Evolutionary conservation across 1,284 basidiomycete species (phyloP).

Genomic region (Abortiporus biennis): DNA sequence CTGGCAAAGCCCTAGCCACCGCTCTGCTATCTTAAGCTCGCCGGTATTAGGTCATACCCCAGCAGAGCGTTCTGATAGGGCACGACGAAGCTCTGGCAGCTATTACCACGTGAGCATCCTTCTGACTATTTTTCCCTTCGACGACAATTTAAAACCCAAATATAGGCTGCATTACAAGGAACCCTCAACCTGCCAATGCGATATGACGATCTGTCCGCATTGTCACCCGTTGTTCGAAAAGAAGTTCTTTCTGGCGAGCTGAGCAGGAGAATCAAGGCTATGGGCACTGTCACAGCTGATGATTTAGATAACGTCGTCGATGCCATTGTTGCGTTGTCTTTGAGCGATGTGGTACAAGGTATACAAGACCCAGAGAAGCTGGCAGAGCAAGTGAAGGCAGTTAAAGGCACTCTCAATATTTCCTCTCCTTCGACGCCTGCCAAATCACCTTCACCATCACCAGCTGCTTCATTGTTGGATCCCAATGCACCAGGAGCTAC

Average conservation of each 20-base stretch:
- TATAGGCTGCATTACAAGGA: slow-evolving; percentile 69
- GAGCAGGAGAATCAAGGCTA: slow-evolving; percentile 60
- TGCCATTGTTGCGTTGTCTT: slow-evolving; percentile 56
- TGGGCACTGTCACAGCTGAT: slow-evolving; percentile 41
- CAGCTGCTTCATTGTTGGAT: slow-evolving; percentile 52
- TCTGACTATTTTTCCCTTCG: not conserved
- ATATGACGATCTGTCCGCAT: slow-evolving; percentile 72
- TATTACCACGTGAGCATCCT: slow-evolving; percentile 61
- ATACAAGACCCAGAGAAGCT: slow-evolving; percentile 68
- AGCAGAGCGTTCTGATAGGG: slow-evolving; percentile 54
- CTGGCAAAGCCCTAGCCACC: slow-evolving; percentile 67
- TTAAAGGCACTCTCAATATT: slow-evolving; percentile 33
- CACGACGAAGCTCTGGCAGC: slow-evolving; percentile 72
- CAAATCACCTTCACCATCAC: slow-evolving; percentile 37
- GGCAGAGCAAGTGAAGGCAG: slow-evolving; percentile 50
- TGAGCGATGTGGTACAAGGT: slow-evolving; percentile 69
- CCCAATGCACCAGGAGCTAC: slow-evolving; percentile 58
- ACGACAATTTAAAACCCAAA: slow-evolving; percentile 4
- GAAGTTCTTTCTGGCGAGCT: slow-evolving; percentile 81
- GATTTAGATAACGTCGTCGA: slow-evolving; percentile 67
- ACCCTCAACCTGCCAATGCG: slow-evolving; percentile 74
- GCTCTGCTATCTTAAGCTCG: slow-evolving; percentile 44
- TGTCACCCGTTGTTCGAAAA: slow-evolving; percentile 79
- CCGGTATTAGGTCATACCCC: slow-evolving; percentile 36
- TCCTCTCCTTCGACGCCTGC: slow-evolving; percentile 33